Evolutionary conservation across 805 yeast species (phyloP).

Genomic region (Lachancea fermentati): DNA sequence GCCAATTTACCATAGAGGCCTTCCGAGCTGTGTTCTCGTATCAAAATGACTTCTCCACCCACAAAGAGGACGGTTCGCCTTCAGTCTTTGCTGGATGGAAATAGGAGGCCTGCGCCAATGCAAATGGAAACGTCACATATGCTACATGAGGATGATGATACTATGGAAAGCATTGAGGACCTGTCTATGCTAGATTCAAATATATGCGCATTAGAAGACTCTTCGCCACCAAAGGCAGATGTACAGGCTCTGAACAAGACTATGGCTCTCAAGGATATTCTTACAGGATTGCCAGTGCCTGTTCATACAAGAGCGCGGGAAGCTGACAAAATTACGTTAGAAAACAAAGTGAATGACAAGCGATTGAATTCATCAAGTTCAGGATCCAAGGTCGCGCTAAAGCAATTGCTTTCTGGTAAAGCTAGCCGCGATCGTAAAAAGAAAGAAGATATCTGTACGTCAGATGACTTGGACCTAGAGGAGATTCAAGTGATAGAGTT

Average conservation of each 20-base stretch:
- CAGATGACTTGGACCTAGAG: constrained; percentile 2
- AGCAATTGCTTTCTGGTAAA: constrained; percentile 10
- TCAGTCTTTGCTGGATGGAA: constrained; percentile 6
- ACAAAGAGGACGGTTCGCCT: constrained; percentile 7
- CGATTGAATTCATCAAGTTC: too few relatives aligned
- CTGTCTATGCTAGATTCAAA: constrained; percentile 2
- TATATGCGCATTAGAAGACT: not conserved
- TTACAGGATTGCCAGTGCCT: not conserved
- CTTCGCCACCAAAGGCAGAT: constrained; percentile 3
- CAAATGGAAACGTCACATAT: not conserved
- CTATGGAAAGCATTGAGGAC: constrained; percentile 9
- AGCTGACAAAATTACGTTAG: too few relatives aligned
- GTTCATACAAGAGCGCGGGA: not conserved
- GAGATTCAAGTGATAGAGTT: constrained; percentile 1
- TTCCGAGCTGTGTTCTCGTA: not conserved
- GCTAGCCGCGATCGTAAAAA: too few relatives aligned
- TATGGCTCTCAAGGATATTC: not conserved
- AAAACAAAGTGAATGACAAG: too few relatives aligned
- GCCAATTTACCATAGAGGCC: not conserved
- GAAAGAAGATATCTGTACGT: not conserved
- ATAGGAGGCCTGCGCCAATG: not conserved
- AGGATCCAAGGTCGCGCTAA: constrained; percentile 6
- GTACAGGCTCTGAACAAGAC: not conserved
- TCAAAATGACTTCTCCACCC: constrained; percentile 1
- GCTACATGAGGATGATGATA: constrained; percentile 6